Evolutionary conservation across 1,139 yeast genomes (phyloP), one percentile per base, ranked within the genome.

Genomic region (Geotrichum reessii): DNA sequence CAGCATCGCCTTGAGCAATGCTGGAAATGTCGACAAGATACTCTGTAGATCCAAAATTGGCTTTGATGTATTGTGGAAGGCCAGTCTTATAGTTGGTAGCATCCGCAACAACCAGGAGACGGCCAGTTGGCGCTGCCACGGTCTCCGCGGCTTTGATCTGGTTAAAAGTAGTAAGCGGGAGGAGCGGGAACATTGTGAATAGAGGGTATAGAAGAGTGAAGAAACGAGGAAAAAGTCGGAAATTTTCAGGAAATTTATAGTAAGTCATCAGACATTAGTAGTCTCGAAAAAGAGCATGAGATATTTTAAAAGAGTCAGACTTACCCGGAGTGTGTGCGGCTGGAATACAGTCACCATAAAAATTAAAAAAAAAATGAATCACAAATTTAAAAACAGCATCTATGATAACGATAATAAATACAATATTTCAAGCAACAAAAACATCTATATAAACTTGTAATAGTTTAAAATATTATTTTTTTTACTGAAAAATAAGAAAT

Each of bases 81-180:
- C 70, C 62, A 50, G 69, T 63, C 28, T 74, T 66, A 5, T 71
- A 66, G 25, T 64, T 66, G 47, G 69, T 65, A 1, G 81, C 76
- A 14, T 78, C 61, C 52, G 78, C 70, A 11, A 74, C 63, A 59
- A 76, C 75, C 12, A 82, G 81, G 7, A 74, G 73, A 1, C 78
- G 72, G 21, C 79, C 65, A 53, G 76, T 67, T 9, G 62, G 60
- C 25, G 69, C 67, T 7, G 67, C 65, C 31, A 76, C 63, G 8
- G 65, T 64, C 44, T 67, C 69, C 24, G 64, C 61, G 22, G 67
- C 66, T 7, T 62, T 58, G 24, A 69, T 65, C 46, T 54, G 28
- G n/a, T 28, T 52, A 25, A 72, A 65, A 9, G 72, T 64, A 31
- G 77, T 67, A 47, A 69, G 62, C 17, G 83, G 83, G 58, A 80